These are phyloP conservation scores for Fusarium luffae DNA, from an alignment of 2,329 filamentous ascomycete genomes.

Conservation along the genomic window DNA sequence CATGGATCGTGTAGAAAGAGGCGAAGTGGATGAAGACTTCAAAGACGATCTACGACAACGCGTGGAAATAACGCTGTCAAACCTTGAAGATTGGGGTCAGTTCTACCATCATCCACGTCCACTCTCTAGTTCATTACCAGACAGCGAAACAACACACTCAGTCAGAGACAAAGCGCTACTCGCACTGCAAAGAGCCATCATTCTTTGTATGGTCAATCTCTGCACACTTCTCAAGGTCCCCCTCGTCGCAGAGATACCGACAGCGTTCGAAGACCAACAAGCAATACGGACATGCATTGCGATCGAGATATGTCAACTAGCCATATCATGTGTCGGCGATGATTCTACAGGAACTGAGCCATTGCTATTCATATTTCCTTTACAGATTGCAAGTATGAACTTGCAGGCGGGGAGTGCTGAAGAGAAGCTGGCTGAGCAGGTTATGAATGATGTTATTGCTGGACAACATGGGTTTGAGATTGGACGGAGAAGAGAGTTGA, in stretches of 20 bases:
- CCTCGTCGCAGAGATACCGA: background rate
- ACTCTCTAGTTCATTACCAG: background rate
- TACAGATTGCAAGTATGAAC: conserved; percentile 22
- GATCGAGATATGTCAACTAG: conserved; percentile 16
- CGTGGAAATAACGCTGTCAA: background rate
- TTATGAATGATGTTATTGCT: conserved; percentile 24
- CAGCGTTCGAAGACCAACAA: background rate
- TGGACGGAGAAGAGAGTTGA: conserved; percentile 13
- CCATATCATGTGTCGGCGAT: background rate
- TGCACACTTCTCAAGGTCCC: background rate
- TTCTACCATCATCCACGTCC: conserved; percentile 5
- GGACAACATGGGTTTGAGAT: conserved; percentile 22
- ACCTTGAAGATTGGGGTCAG: conserved; percentile 15
- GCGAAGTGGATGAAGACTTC: background rate
- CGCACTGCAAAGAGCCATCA: conserved; percentile 6
- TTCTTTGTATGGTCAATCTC: conserved; percentile 16
- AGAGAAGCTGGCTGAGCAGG: conserved; percentile 5
- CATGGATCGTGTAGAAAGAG: background rate
- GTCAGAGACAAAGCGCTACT: background rate
- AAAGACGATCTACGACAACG: background rate
- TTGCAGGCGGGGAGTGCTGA: background rate
- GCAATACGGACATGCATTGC: background rate
- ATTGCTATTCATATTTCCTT: conserved; percentile 11
- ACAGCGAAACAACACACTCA: rapidly evolving
- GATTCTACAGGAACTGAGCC: background rate